These are phyloP conservation scores for Neurospora sp. DNA, from an alignment of 495 filamentous ascomycete species.

Conservation along the genomic window DNA sequence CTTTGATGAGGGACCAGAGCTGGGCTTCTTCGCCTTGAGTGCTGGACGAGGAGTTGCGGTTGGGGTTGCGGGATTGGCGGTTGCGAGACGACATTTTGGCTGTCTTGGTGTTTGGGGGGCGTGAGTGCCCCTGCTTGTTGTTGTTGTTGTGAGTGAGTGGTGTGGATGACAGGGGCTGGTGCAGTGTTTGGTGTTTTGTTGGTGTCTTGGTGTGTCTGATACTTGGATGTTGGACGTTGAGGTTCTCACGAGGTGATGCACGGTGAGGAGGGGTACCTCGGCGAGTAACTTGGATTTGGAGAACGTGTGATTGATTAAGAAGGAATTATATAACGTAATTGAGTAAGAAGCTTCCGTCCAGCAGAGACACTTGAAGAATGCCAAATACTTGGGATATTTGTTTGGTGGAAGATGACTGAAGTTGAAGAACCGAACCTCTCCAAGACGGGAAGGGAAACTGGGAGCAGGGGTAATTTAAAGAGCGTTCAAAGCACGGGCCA, in stretches of 20 bases:
- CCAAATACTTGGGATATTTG: neutral
- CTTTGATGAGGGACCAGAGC: slow-evolving; percentile 36
- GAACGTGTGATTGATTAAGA: neutral
- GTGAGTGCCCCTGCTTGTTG: neutral
- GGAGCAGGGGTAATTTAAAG: neutral
- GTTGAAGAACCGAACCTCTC: neutral
- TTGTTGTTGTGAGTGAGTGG: neutral
- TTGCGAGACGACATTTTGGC: slow-evolving; percentile 34
- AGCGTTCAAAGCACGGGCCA: neutral
- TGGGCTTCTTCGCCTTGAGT: slow-evolving; percentile 37
- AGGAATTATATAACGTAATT: neutral
- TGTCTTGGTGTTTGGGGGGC: neutral
- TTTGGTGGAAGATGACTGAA: neutral
- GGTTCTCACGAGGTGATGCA: neutral
- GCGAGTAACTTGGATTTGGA: neutral
- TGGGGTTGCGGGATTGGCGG: slow-evolving; percentile 35
- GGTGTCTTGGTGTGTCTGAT: neutral
- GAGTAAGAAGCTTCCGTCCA: neutral
- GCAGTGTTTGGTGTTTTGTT: neutral
- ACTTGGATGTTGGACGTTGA: neutral
- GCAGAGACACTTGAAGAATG: neutral
- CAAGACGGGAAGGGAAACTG: neutral
- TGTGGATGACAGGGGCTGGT: neutral
- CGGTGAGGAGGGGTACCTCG: neutral
- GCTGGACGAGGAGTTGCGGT: slow-evolving; percentile 34